These are phyloP conservation scores for Ceratocystis eucalypticola DNA, from an alignment of 2,329 filamentous ascomycete species.

Conservation along the genomic window DNA sequence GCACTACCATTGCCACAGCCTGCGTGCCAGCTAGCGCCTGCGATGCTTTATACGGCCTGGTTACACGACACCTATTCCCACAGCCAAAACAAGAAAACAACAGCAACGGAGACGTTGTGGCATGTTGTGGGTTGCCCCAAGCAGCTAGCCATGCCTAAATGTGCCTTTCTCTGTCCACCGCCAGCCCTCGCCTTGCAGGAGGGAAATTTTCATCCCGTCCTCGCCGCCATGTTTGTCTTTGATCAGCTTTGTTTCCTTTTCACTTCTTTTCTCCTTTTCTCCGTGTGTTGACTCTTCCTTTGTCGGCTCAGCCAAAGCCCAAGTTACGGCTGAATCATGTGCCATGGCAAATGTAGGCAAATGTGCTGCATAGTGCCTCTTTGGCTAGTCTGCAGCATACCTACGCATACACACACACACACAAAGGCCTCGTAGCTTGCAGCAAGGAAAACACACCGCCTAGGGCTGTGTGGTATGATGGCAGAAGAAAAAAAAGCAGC, in stretches of 20 bases:
- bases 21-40: not conserved
- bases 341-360: not conserved
- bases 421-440: not conserved
- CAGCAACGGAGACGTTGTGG: not conserved
- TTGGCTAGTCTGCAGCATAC: not conserved
- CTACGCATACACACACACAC: too few species aligned
- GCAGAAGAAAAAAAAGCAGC: not conserved
- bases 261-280: not conserved
- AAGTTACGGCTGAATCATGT: not conserved
- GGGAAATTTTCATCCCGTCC: not conserved
- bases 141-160: not conserved
- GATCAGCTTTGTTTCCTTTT: not conserved
- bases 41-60: not conserved
- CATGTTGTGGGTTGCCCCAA: not conserved
- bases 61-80: not conserved
- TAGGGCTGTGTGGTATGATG: not conserved
- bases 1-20: not conserved
- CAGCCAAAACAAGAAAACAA: not conserved
- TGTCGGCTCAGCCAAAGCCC: not conserved
- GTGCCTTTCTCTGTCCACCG: not conserved
- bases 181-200: not conserved
- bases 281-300: not conserved
- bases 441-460: not conserved
- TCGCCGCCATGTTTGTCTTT: slow-evolving; percentile 7
- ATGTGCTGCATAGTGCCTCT: not conserved